Base-by-base conservation (phyloP, 192 early-diverging fungal species). In the Backusella mclennaniae region DNA sequence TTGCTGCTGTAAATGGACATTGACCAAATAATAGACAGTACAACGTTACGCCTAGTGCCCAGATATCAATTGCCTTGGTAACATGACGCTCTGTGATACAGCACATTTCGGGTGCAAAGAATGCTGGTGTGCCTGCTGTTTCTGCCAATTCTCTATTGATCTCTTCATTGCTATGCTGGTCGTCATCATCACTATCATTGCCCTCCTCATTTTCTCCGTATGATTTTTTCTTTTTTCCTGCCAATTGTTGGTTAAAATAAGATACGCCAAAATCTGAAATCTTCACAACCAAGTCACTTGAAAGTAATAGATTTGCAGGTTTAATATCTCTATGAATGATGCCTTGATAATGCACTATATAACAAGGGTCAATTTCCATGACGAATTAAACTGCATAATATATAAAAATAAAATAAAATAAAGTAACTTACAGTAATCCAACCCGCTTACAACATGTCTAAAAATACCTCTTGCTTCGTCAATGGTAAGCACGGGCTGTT, bases 201-300 rank as follows among this genome's bases (percentile, higher is more conserved):
- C 96, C 93, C 75, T 94, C 82, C 44, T 80, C 74, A 84, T 88
- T 26, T 41, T 59, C 5, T 6, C 75, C 21, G 11, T 1, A 71
- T 2, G 79, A 74, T 3, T 79, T 76, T 7, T 63, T 42, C 69
- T 70, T 82, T 31, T 81, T 79, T 38, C 86, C 85, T 21, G 75
- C 79, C 36, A 80, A 46, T 6, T 80, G 80, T 26, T 83, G 89
- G 33, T 91, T 89, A 69, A 99, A 93, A 46, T 96, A 95, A 14
- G 94, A 96, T 38, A 98, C 96, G 67, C 98, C 98, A 93, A 99
- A 99, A 76, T 99, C 98, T 0, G 95, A 95, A n/a, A 99, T 97
- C 82, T 99, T 99, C 56, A 97, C 96, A 0, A 88, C 82, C 4
- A 89, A 85, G 23, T 92, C 92, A 36, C 84, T 87, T 2, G 90